These are phyloP conservation scores for Flammula alnicola DNA, from an alignment of 1,284 basidiomycete genomes.

Conservation along the genomic window DNA sequence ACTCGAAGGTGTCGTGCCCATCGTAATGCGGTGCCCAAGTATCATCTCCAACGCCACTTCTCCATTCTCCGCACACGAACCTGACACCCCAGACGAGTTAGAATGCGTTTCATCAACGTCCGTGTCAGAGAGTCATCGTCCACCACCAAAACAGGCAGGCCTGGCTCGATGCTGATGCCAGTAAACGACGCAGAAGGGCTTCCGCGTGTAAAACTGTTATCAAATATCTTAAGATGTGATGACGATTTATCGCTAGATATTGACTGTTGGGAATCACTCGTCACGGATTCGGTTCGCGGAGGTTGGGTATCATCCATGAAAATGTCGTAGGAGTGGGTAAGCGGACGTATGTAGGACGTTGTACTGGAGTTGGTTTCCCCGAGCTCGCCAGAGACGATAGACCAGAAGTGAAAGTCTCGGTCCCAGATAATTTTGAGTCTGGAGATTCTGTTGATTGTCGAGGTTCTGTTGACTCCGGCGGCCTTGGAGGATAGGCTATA, in stretches of 20 bases:
- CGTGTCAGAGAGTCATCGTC: constrained; percentile 83
- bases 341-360: constrained; percentile 45
- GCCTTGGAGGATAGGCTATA: too few relatives aligned
- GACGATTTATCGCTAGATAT: constrained; percentile 18
- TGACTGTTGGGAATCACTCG: constrained; percentile 32
- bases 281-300: constrained; percentile 21
- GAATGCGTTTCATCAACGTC: constrained; percentile 81
- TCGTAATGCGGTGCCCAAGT: constrained; percentile 40
- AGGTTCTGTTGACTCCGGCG: constrained; percentile 1
- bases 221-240: constrained; percentile 36
- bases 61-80: constrained; percentile 90
- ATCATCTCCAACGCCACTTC: constrained; percentile 81
- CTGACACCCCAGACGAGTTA: constrained; percentile 77
- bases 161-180: constrained; percentile 41
- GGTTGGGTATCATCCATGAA: constrained; percentile 30
- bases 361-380: constrained; percentile 17
- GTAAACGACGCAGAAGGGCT: constrained; percentile 39
- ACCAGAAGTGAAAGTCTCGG: neutral
- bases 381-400: constrained; percentile 17
- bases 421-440: neutral
- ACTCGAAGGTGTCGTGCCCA: constrained; percentile 38
- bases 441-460: neutral
- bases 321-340: constrained; percentile 44
- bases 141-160: constrained; percentile 70
- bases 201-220: constrained; percentile 34